Evolutionary conservation across 2,329 filamentous ascomycete species (phyloP), one percentile per base, ranked within the genome.

Genomic region (Mollisia scopiformis): DNA sequence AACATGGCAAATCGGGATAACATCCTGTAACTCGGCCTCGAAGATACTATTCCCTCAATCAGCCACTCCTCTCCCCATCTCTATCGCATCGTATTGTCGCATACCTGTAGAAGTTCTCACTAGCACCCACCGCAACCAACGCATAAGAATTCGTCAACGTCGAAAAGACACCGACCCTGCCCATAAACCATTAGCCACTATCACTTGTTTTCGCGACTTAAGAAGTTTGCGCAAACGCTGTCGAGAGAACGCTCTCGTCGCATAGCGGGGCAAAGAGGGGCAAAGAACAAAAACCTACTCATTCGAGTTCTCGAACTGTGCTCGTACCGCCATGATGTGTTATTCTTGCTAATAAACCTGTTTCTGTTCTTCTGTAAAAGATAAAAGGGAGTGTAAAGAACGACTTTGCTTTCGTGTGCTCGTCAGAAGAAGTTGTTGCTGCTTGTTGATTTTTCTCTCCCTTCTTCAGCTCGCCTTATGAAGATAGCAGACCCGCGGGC

Each of bases 111-210:
- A 99, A 99, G 86, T 98, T 98, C 84, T 97, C 93, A 74, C 92
- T 97, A 71, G 92, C 93, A 74, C 95, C 95, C 68, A 97, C 87
- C 67, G 94, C 93, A 71, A 97, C 92, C 72, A 99, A 85, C 71
- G 93, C 93, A 79, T 97, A 99, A 62, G 92, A 94, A 80, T 99
- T 99, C 70, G 95, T 99, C 75, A 99, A 90, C 64, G 92, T 97
- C 63, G 93, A 81, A 79, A 99, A 99, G 75, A 98, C 95, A 76
- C 95, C 95, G 75, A 99, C 91, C 81, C 93, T 97, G 55, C 21
- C 53, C n/a, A 55, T 25, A 41, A 1, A 43, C 11, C 33, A 41
- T 64, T 50, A 64, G 59, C 57, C n/a, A 30, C n/a, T 7, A 21
- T 21, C 33, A 37, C 41, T 39, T 30, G 10, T 35, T 25, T 14